Evolutionary conservation across 2,329 filamentous ascomycete genomes (phyloP), one percentile per base, ranked within the genome.

Genomic region (Drechslera avenae): DNA sequence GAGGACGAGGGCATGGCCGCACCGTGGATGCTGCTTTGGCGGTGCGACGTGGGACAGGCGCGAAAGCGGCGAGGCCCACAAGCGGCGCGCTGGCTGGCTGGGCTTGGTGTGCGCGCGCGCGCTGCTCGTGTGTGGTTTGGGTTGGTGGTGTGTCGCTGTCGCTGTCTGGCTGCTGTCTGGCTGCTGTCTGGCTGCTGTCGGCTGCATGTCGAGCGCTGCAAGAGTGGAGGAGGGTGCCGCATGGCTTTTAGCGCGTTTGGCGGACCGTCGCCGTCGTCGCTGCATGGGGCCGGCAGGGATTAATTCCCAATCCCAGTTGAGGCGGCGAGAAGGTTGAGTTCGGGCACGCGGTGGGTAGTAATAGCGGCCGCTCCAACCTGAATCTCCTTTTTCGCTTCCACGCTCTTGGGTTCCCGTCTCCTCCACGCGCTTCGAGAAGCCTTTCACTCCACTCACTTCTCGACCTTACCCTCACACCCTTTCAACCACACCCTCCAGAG

Each of bases 311-410:
- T 59, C 52, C 62, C 57, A 60, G 62, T 51, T 51, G 55, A 58
- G 53, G 59, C 60, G 59, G 63, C 61, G 62, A 64, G 56, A 59
- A 62, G 63, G 54, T 61, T 64, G 59, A 57, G 44, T 60, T 63
- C 50, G 60, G 59, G 62, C 60, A 60, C 52, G 55, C 50, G 50
- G 60, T 62, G 59, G 59, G 63, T 67, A 69, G 64, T 66, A 64
- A 67, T 61, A 63, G 64, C 61, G 60, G 62, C 63, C 65, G 63
- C 60, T 52, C 59, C 59, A 64, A 65, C 64, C 62, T 64, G 64
- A 66, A 59, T 66, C 63, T 68, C 63, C 63, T 66, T 64, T 51
- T 67, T 67, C 66, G 64, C 63, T 66, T 67, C 67, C 64, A 66
- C 50, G 60, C 58, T 62, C 60, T 64, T 63, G 64, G 63, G 63